These are phyloP conservation scores for Ceratobasidium sp. DNA, from an alignment of 1,284 basidiomycete species.

Conservation along the genomic window DNA sequence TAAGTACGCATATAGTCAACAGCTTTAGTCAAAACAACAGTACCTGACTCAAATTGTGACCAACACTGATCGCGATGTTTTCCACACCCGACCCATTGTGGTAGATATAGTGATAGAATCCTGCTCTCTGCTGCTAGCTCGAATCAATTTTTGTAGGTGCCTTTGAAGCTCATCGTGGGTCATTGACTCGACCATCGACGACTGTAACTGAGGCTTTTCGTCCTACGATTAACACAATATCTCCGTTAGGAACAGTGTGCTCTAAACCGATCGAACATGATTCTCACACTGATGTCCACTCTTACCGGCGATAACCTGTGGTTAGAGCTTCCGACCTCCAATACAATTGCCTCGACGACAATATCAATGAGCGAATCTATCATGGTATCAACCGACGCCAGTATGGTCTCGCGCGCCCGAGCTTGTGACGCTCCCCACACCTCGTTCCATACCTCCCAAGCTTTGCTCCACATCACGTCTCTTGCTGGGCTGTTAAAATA, in stretches of 20 bases:
- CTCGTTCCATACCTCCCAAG: conserved; percentile 18
- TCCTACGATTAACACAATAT: background rate
- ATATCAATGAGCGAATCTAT: background rate
- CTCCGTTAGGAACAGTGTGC: no score
- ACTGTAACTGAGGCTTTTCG: background rate
- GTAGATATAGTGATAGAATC: background rate
- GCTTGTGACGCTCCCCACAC: background rate
- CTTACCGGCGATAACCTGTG: background rate
- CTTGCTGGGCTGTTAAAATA: background rate
- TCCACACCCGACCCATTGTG: background rate
- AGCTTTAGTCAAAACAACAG: no score
- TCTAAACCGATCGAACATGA: background rate
- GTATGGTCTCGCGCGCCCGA: background rate
- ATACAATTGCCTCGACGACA: background rate
- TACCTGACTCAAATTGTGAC: no score
- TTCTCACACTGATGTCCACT: background rate
- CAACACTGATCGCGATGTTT: background rate
- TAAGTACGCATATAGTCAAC: no score
- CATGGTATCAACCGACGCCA: background rate
- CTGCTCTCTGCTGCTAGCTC: background rate
- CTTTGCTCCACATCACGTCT: conserved; percentile 8
- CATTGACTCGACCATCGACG: background rate
- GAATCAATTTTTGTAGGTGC: background rate
- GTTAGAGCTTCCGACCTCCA: background rate
- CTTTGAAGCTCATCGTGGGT: background rate